A percentile compares a stretch with the other conserved stretches of the same genome.
phyloP scores from a whole-genome alignment of 306 rosid species.

The Lathyrus sativus region DNA sequence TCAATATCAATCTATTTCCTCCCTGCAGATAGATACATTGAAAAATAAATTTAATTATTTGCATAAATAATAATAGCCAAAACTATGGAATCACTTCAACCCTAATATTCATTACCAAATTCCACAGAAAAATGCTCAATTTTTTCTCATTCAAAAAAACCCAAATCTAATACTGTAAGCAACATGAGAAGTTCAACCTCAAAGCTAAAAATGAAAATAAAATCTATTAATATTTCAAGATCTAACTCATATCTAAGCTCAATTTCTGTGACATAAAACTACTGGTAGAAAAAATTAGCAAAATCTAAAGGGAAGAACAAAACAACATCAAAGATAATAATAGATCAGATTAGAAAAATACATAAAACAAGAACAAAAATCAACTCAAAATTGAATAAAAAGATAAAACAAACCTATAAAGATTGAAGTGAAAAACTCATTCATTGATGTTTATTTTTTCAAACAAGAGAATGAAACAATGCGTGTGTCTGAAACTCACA shows the following conservation, averaged over 20 bases:
- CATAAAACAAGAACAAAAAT: neutral
- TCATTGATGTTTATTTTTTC: neutral
- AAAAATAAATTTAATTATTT: conserved; percentile 1
- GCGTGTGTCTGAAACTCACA: conserved; percentile 53
- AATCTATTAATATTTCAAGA: conserved; percentile 36
- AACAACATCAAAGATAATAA: neutral
- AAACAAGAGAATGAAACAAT: conserved; percentile 46
- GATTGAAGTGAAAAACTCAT: conserved; percentile 35
- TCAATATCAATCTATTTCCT: conserved; percentile 40
- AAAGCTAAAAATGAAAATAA: neutral
- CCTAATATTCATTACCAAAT: conserved; percentile 11
- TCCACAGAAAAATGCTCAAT: conserved; percentile 22
- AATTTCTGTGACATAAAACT: neutral
- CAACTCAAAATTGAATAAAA: neutral
- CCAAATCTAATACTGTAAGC: conserved; percentile 30
- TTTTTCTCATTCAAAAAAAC: neutral
- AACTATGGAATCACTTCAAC: too few relatives aligned
- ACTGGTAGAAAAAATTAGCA: neutral
- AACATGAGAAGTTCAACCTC: conserved; percentile 7
- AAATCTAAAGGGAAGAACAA: neutral
- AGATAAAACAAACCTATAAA: conserved; percentile 49
- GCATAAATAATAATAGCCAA: neutral
- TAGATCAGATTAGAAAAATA: conserved; percentile 43
- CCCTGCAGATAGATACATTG: conserved; percentile 47
- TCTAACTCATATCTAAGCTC: conserved; percentile 30